Conservation (phyloP, 768 basidiomycete species). For the Tephrocybe sp. region DNA sequence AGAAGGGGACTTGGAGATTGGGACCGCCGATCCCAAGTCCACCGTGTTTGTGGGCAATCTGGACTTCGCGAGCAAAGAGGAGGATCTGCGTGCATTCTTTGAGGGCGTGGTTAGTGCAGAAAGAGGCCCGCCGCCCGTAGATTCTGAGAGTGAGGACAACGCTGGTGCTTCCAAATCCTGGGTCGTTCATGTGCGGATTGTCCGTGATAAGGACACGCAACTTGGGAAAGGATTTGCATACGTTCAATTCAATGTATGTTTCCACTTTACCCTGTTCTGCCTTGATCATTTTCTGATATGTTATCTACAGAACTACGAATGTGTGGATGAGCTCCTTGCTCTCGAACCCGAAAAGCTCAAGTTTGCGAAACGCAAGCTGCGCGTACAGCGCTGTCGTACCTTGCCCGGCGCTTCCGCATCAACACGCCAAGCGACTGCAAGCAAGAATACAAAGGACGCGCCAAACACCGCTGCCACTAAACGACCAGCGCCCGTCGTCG, state of each 20-base stretch:
- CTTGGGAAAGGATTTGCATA: constrained; percentile 96
- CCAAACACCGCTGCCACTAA: constrained; percentile 7
- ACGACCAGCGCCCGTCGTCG: constrained; percentile 21
- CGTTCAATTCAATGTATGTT: constrained; percentile 77
- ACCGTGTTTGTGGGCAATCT: constrained; percentile 91
- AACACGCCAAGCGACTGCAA: constrained; percentile 23
- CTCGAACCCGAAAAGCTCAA: constrained; percentile 76
- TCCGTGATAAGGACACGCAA: constrained; percentile 88
- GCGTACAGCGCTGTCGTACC: constrained; percentile 90
- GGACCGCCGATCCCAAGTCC: constrained; percentile 67
- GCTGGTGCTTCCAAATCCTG: constrained; percentile 41
- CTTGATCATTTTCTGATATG: background rate
- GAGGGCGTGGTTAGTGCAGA: constrained; percentile 73
- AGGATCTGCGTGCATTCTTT: constrained; percentile 84
- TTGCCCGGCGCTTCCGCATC: constrained; percentile 37
- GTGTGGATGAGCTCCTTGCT: constrained; percentile 90
- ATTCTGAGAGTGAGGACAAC: constrained; percentile 20
- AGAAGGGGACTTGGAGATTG: constrained; percentile 20
- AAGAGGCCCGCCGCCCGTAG: constrained; percentile 51
- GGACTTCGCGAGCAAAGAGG: constrained; percentile 89
- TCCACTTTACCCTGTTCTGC: background rate
- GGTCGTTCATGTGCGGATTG: constrained; percentile 84
- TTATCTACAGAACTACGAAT: constrained; percentile 74
- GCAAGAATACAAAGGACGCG: constrained; percentile 15
- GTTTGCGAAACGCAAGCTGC: constrained; percentile 89